These are phyloP conservation scores for Poteriospumella lacustris DNA, from an alignment of 108 stramenopile species.

Conservation along the genomic window DNA sequence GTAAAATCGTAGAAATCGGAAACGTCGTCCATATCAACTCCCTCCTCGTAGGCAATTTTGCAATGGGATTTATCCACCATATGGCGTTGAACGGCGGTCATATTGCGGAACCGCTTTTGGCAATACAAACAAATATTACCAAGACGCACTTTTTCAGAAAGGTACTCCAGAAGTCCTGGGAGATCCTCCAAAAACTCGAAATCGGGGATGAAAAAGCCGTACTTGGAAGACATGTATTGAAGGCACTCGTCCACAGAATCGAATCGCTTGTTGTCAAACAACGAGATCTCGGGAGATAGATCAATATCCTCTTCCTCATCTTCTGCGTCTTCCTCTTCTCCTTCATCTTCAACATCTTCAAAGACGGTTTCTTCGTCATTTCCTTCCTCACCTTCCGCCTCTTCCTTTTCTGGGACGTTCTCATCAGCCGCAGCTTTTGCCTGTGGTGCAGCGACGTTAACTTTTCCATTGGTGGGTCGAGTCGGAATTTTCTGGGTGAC, in stretches of 20 bases:
- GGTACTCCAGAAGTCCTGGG: slow-evolving; percentile 75
- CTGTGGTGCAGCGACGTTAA: too few relatives aligned
- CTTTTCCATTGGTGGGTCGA: too few relatives aligned
- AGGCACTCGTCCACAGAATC: slow-evolving; percentile 59
- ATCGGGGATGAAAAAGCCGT: slow-evolving; percentile 88
- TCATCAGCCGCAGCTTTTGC: slow-evolving; percentile 15
- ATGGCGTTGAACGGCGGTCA: slow-evolving; percentile 58
- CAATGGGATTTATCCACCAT: slow-evolving; percentile 68
- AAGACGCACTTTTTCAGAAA: slow-evolving; percentile 85
- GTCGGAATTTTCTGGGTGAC: too few relatives aligned
- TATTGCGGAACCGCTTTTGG: slow-evolving; percentile 72
- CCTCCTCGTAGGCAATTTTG: slow-evolving; percentile 78
- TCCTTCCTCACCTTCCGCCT: slow-evolving; percentile 42
- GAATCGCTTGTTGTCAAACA: slow-evolving; percentile 71
- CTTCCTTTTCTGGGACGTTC: slow-evolving; percentile 23
- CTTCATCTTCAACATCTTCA: not conserved
- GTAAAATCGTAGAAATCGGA: slow-evolving; percentile 91
- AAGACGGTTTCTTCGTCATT: too few relatives aligned
- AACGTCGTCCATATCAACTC: slow-evolving; percentile 81
- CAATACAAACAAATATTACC: slow-evolving; percentile 87
- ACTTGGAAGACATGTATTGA: slow-evolving; percentile 61
- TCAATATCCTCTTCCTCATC: slow-evolving; percentile 59
- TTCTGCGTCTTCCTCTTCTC: slow-evolving; percentile 55
- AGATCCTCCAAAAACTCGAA: slow-evolving; percentile 71
- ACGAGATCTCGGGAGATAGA: slow-evolving; percentile 40